Base-by-base conservation (phyloP, 129 eudicot species). In the Escallonia rubra region DNA sequence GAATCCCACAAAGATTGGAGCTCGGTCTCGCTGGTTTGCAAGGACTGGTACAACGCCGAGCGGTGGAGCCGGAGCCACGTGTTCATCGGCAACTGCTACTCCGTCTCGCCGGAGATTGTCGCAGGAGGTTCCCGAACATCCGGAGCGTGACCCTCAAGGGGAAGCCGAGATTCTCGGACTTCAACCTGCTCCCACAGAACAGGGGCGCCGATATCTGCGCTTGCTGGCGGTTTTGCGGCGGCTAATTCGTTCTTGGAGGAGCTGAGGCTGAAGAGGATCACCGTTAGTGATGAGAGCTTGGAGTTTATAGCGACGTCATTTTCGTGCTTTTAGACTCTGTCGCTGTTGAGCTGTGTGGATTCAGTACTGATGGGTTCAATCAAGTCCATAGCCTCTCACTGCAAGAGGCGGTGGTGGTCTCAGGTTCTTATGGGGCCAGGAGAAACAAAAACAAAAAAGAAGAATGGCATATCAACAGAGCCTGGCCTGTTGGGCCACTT, bases 111-210 rank as follows among this genome's bases (percentile, higher is more conserved):
- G 57, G 64, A 66, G 48, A 56, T 79, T 61, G 64, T 80, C 89
- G 76, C 68, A 69, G 79, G 65, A 66, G 95, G 67, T 90, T 90
- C 63, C 87, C 89, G 49, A 87, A 90, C 54, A 64, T 81, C 11
- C 69, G 88, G 61, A 70, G 83, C 55, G 75, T 85, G 70, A 78
- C 73, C 70, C 45, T 85, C 10, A 86, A 89, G 57, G 96, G 95
- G 39, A 86, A 86, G 71, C 95, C 95, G 42, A 92, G 85, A 81
- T 90, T 90, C 52, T 89, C 95, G 8, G 96, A 90, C 51, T 90
- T 83, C 58, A 86, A 81, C 72, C 79, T 90, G 70, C 90, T 90
- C 8, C 96, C 96, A 23, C 90, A 90, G 39, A 95, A 91, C 0
- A 86, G 97, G 97, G 97, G 97, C 14, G 97, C 74, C 16, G 80